Conservation (phyloP, 2,329 filamentous ascomycete species). For the Fusarium sambucinum region DNA sequence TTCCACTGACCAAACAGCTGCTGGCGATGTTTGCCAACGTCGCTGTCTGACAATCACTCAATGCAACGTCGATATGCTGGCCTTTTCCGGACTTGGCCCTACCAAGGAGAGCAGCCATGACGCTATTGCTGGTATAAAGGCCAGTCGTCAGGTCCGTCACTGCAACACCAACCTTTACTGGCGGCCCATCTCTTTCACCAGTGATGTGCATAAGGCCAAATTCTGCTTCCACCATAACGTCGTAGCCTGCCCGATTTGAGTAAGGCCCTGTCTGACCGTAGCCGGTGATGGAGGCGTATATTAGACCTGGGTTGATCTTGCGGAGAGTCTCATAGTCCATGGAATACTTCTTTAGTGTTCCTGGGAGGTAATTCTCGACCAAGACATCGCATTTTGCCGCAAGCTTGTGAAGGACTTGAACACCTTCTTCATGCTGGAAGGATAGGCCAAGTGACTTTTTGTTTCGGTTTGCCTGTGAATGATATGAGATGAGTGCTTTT, state of each 20-base stretch:
- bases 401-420: constrained; percentile 87
- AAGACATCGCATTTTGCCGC: constrained; percentile 89
- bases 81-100: constrained; percentile 80
- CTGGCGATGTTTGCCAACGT: constrained; percentile 96
- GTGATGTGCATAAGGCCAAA: constrained; percentile 99
- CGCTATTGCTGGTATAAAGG: constrained; percentile 92
- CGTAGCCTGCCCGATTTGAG: constrained; percentile 88
- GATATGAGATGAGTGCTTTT: constrained; percentile 29
- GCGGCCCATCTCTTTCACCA: constrained; percentile 85
- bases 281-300: constrained; percentile 96
- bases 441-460: constrained; percentile 95
- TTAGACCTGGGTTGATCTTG: constrained; percentile 84
- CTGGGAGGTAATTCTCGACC: constrained; percentile 96
- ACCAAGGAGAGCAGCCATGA: constrained; percentile 91
- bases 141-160: constrained; percentile 97
- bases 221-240: constrained; percentile 99
- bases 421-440: constrained; percentile 86
- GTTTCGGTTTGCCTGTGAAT: constrained; percentile 86
- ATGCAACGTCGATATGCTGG: constrained; percentile 90
- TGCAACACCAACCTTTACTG: constrained; percentile 96
- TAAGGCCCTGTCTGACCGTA: constrained; percentile 97
- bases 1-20: constrained; percentile 86
- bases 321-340: constrained; percentile 88
- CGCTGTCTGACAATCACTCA: constrained; percentile 95
- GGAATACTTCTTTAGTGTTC: constrained; percentile 86